Evolutionary conservation across 176 grass and related monocot genomes (phyloP).

Genomic region (Triticum aestivum): DNA sequence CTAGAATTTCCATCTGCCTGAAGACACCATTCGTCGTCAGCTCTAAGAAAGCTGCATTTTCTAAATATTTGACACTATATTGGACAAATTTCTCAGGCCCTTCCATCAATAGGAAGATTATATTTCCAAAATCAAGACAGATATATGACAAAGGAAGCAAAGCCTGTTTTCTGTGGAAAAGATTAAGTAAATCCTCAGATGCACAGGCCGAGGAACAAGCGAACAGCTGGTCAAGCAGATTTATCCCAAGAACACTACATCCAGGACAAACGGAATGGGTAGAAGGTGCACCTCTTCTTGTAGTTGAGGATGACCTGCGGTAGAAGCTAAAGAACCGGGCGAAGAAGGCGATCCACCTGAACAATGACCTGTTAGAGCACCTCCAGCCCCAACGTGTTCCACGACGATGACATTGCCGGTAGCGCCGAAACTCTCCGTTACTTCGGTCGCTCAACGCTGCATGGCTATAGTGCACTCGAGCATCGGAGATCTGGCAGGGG

Average conservation of each 20-base stretch:
- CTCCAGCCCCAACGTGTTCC: constrained; percentile 73
- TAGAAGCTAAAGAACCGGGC: constrained; percentile 44
- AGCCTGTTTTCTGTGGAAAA: no score
- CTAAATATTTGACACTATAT: not conserved
- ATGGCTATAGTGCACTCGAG: no score
- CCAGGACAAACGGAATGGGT: no score
- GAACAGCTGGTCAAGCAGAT: not conserved
- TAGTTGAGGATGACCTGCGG: constrained; percentile 45
- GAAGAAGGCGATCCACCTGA: constrained; percentile 86
- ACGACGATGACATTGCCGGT: constrained; percentile 52
- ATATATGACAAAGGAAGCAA: no score
- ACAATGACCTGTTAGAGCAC: constrained; percentile 63
- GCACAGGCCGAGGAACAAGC: no score
- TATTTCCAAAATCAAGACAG: no score
- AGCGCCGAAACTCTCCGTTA: not conserved
- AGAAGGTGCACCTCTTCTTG: constrained; percentile 55
- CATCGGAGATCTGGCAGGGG: no score
- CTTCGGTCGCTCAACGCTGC: no score
- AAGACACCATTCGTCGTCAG: not conserved
- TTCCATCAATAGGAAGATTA: not conserved
- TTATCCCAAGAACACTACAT: no score
- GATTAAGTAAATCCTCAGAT: no score
- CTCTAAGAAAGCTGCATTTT: not conserved
- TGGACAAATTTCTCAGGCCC: not conserved
- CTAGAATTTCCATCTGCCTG: not conserved